phyloP scores from a whole-genome alignment of 176 grass and related monocot genomes.

The Aegilops longissima region DNA sequence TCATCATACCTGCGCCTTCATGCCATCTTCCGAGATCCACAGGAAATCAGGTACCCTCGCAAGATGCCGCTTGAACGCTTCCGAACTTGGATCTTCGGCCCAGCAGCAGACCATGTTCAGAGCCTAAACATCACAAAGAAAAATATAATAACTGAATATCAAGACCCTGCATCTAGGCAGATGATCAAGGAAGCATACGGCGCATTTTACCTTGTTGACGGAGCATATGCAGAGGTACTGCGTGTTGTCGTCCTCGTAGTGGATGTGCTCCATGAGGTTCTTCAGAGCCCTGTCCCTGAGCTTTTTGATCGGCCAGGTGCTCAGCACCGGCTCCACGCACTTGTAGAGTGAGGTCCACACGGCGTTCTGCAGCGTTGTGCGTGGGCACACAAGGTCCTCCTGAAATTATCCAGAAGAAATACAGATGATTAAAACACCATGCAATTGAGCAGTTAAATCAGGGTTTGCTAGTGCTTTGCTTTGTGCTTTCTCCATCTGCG shows the following conservation, averaged over 20 bases:
- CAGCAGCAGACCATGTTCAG: slow-evolving; percentile 80
- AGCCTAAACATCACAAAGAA: slow-evolving; percentile 34
- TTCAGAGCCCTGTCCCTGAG: slow-evolving; percentile 48
- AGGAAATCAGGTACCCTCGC: slow-evolving; percentile 71
- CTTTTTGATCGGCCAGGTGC: slow-evolving; percentile 57
- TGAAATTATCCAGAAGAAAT: not conserved
- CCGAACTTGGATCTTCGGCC: slow-evolving; percentile 69
- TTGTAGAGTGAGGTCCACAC: slow-evolving; percentile 59
- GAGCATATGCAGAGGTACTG: slow-evolving; percentile 56
- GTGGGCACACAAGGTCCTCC: slow-evolving; percentile 62
- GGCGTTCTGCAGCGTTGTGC: slow-evolving; percentile 49
- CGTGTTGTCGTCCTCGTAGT: slow-evolving; percentile 77
- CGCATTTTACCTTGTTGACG: slow-evolving; percentile 47
- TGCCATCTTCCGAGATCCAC: slow-evolving; percentile 91
- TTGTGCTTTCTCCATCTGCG: not conserved
- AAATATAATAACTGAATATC: not conserved
- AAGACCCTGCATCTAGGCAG: not conserved
- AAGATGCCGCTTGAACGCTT: slow-evolving; percentile 71
- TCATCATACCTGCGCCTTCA: slow-evolving; percentile 69
- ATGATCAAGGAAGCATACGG: too few relatives aligned
- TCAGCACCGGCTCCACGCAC: slow-evolving; percentile 59
- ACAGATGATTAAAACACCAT: not conserved
- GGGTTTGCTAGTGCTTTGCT: not conserved
- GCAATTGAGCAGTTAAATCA: not conserved
- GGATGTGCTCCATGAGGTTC: slow-evolving; percentile 66